These are phyloP conservation scores for Plasmodium falciparum DNA, from an alignment of 169 alveolate genomes.

Conservation along the genomic window DNA sequence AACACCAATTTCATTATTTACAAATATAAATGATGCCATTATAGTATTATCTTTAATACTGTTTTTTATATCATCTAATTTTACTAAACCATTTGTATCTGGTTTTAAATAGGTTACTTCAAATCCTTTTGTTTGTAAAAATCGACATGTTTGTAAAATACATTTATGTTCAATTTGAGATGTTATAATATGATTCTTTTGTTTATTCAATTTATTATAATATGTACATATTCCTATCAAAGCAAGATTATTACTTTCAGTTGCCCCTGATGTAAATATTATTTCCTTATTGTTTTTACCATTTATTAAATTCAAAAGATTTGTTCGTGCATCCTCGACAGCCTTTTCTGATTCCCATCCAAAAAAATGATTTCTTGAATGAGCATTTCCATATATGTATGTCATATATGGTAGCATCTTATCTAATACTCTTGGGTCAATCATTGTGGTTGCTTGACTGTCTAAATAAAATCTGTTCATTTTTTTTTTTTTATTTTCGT, in stretches of 20 bases:
- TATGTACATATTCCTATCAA: slow-evolving; percentile 94
- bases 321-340: slow-evolving; percentile 94
- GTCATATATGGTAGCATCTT: slow-evolving; percentile 97
- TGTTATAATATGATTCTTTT: slow-evolving; percentile 96
- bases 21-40: slow-evolving; percentile 94
- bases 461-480: slow-evolving; percentile 91
- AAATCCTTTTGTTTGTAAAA: slow-evolving; percentile 92
- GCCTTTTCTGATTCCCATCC: slow-evolving; percentile 98
- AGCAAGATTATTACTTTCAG: slow-evolving; percentile 98
- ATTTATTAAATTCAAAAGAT: slow-evolving; percentile 90
- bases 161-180: slow-evolving; percentile 99
- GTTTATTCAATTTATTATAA: slow-evolving; percentile 80
- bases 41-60: slow-evolving; percentile 96
- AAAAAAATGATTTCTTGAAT: slow-evolving; percentile 95
- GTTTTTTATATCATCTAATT: slow-evolving; percentile 89
- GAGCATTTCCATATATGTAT: slow-evolving; percentile 97
- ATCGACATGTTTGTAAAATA: slow-evolving; percentile 94
- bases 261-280: slow-evolving; percentile 99
- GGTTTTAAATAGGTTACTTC: slow-evolving; percentile 96
- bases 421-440: slow-evolving; percentile 98
- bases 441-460: slow-evolving; percentile 98
- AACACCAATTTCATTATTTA: slow-evolving; percentile 98
- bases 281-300: slow-evolving; percentile 94
- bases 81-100: slow-evolving; percentile 91
- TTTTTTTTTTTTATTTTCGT: slow-evolving; percentile 48